phyloP scores from a whole-genome alignment of 2,329 filamentous ascomycete species.

The Penicillium sp. region DNA sequence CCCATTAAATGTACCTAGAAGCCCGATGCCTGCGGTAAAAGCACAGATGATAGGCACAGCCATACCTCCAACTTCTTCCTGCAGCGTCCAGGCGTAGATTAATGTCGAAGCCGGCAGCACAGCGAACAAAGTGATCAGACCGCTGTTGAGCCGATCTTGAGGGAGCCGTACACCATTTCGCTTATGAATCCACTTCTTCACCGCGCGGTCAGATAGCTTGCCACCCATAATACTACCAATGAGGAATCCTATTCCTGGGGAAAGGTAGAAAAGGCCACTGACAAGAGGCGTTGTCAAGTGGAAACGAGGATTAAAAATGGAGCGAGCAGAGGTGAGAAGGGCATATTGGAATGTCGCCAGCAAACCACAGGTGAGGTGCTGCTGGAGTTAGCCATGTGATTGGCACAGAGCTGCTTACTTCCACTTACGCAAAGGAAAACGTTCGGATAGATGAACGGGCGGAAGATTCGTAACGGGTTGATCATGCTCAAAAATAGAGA shows the following conservation, averaged over 20 bases:
- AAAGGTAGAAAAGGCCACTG: slow-evolving; percentile 73
- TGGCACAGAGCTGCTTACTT: slow-evolving; percentile 50
- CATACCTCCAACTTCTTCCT: slow-evolving; percentile 58
- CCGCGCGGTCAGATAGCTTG: slow-evolving; percentile 67
- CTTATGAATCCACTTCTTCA: slow-evolving; percentile 65
- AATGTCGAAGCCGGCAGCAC: slow-evolving; percentile 66
- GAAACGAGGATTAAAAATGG: slow-evolving; percentile 75
- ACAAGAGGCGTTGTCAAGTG: slow-evolving; percentile 67
- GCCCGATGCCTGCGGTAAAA: slow-evolving; percentile 71
- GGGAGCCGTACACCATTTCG: slow-evolving; percentile 63
- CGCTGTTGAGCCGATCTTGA: slow-evolving; percentile 68
- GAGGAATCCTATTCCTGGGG: slow-evolving; percentile 71
- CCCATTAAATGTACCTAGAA: slow-evolving; percentile 73
- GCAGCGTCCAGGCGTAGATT: slow-evolving; percentile 68
- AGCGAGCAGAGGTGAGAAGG: slow-evolving; percentile 69
- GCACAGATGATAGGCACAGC: slow-evolving; percentile 68
- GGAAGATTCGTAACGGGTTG: slow-evolving; percentile 65
- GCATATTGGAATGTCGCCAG: slow-evolving; percentile 76
- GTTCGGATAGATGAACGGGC: slow-evolving; percentile 69
- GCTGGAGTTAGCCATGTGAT: slow-evolving; percentile 5
- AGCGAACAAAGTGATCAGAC: slow-evolving; percentile 59
- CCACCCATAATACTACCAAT: slow-evolving; percentile 71
- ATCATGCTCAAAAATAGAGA: slow-evolving; percentile 44
- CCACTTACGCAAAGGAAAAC: slow-evolving; percentile 59
- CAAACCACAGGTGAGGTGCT: slow-evolving; percentile 43